Conservation (phyloP, 768 basidiomycete genomes). For the Tricholoma matsutake region DNA sequence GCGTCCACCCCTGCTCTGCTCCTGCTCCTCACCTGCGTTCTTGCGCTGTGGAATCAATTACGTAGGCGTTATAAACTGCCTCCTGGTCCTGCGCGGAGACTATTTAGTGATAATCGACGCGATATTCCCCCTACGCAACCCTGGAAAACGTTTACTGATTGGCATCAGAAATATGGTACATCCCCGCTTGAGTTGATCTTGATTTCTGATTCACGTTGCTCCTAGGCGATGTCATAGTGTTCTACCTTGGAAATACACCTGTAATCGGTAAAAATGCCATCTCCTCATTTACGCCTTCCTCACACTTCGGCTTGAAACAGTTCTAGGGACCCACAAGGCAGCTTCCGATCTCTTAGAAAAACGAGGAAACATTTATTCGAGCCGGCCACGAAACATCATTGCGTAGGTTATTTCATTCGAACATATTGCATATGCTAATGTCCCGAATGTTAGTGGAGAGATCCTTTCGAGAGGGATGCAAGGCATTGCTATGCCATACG, state of each 20-base stretch:
- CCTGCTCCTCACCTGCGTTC: too few species aligned
- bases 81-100: too few species aligned
- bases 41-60: too few species aligned
- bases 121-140: too few species aligned
- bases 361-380: conserved; percentile 31
- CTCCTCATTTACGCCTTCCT: background rate
- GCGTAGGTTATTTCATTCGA: conserved; percentile 16
- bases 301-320: conserved; percentile 5
- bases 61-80: too few species aligned
- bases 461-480: conserved; percentile 31
- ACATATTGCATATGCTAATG: background rate
- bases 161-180: too few species aligned
- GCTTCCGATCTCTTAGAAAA: conserved; percentile 32
- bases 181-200: too few species aligned
- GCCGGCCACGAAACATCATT: conserved; percentile 30
- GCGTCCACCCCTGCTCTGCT: too few species aligned
- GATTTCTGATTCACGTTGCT: background rate
- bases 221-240: conserved; percentile 17
- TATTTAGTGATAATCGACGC: too few species aligned
- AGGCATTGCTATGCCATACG: conserved; percentile 31
- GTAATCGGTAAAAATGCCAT: conserved; percentile 13
- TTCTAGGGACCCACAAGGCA: conserved; percentile 26
- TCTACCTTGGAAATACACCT: conserved; percentile 20
- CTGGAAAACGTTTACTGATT: too few species aligned
- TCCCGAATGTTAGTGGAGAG: conserved; percentile 18